Evolutionary conservation across 257 asterid genomes (phyloP), one percentile per base, ranked within the genome.

Genomic region (Paulownia fortunei): DNA sequence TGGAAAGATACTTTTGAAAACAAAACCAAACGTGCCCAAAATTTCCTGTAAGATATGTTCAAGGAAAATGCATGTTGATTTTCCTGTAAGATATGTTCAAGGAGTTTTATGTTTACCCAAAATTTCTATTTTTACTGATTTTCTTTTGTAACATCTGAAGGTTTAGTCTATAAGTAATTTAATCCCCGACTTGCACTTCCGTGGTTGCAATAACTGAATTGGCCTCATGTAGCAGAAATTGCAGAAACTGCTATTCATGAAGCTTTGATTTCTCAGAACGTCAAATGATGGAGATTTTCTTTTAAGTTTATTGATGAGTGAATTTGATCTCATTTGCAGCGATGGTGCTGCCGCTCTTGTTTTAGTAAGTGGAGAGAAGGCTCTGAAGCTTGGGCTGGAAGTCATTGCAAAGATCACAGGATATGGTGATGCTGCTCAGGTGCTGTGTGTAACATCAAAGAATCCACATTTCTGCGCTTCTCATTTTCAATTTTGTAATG

Each of bases 261-360:
- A 61, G 47, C 13, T 34, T 64, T 8, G 42, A 9, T 63, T 63
- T 71, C 42, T 67, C 72, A 7, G 3, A 4, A 34, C 5, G 15
- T 34, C 6, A 24, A 24, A 5, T 34, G 12, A 4, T 63, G 2
- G 5, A 0, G 70, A 8, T 36, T 16, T 36, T 34, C 51, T 39
- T 19, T 39, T 13, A 37, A 10, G 13, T 51, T 76, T 58, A 37
- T 52, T 83, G 74, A 84, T 62, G 37, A 72, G 21, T 58, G 52
- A 78, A 71, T 65, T 82, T 56, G 67, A 65, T 69, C 71, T 69
- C 27, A 24, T 78, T 71, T 78, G 63, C 96, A 96, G 99, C 51
- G 99, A 96, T 80, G 99, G 99, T 70, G 98, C 98, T 68, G 99
- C 99, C 2, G 99, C 99, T 74, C 85, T 96, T 79, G 96, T 96